Conservation (phyloP, 306 rosid genomes). For the Arachis hypogaea region DNA sequence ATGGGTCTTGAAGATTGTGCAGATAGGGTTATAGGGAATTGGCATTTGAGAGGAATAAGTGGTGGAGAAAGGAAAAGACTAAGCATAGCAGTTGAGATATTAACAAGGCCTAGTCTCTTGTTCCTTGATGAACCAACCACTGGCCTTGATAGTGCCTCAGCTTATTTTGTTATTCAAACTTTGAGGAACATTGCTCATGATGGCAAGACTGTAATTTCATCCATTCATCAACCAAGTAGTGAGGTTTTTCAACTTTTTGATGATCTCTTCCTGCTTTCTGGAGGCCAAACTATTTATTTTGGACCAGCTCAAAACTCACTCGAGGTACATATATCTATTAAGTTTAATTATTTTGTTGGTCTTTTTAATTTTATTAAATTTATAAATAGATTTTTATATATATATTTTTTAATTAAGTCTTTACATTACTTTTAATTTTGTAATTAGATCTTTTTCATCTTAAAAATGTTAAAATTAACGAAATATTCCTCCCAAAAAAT, state of each 20-base stretch:
- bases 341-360: too few species aligned
- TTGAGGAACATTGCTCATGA: slow-evolving; percentile 75
- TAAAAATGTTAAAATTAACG: too few species aligned
- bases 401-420: too few species aligned
- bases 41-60: slow-evolving; percentile 92
- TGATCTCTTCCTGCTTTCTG: slow-evolving; percentile 85
- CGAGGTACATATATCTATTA: slow-evolving; percentile 52
- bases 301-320: slow-evolving; percentile 72
- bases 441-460: too few species aligned
- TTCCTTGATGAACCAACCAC: slow-evolving; percentile 96
- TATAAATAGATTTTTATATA: too few species aligned
- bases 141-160: slow-evolving; percentile 91
- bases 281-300: slow-evolving; percentile 77
- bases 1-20: slow-evolving; percentile 93
- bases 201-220: slow-evolving; percentile 79
- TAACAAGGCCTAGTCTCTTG: slow-evolving; percentile 78
- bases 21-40: slow-evolving; percentile 69
- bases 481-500: too few species aligned
- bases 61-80: slow-evolving; percentile 93
- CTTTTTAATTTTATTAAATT: too few species aligned
- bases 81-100: slow-evolving; percentile 91
- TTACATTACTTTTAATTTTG: too few species aligned
- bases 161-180: slow-evolving; percentile 85
- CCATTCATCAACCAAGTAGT: slow-evolving; percentile 95
- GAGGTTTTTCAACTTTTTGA: slow-evolving; percentile 95